These are phyloP conservation scores for Blastomyces parvus DNA, from an alignment of 2,329 filamentous ascomycete genomes.

Conservation along the genomic window DNA sequence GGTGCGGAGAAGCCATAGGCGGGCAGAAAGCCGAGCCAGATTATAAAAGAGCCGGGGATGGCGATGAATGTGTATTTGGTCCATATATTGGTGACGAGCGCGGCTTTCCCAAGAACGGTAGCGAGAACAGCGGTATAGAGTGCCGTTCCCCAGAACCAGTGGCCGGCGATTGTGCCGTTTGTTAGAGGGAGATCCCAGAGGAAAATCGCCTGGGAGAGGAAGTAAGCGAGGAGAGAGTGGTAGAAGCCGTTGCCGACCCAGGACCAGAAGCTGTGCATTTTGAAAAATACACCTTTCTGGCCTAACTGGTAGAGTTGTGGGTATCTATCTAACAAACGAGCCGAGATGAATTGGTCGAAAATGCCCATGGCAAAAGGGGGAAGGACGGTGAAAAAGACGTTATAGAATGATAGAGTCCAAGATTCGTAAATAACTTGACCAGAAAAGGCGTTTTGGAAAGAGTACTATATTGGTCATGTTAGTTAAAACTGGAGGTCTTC, in stretches of 20 bases:
- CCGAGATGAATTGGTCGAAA: conserved; percentile 94
- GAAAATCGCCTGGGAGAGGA: conserved; percentile 73
- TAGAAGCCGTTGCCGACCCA: conserved; percentile 95
- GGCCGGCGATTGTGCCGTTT: conserved; percentile 74
- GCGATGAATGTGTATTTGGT: conserved; percentile 96
- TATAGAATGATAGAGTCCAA: conserved; percentile 99
- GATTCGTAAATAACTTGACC: conserved; percentile 98
- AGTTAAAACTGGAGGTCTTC: conserved; percentile 7
- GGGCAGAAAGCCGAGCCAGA: conserved; percentile 87
- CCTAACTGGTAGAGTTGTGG: conserved; percentile 91
- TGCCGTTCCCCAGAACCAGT: conserved; percentile 97
- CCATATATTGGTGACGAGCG: conserved; percentile 93
- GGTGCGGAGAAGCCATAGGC: conserved; percentile 81
- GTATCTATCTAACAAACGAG: conserved; percentile 84
- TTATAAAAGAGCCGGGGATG: conserved; percentile 81
- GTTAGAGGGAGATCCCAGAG: conserved; percentile 65
- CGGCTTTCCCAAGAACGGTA: conserved; percentile 89
- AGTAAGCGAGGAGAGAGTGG: conserved; percentile 88
- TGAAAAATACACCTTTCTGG: conserved; percentile 90
- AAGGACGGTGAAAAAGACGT: conserved; percentile 92
- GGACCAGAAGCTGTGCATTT: conserved; percentile 77
- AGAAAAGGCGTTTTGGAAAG: conserved; percentile 96
- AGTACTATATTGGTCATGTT: conserved; percentile 63
- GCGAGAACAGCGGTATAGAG: conserved; percentile 88
- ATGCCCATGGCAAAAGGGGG: conserved; percentile 92